phyloP scores from a whole-genome alignment of 2,329 filamentous ascomycete genomes.

The Colletotrichum sp. region DNA sequence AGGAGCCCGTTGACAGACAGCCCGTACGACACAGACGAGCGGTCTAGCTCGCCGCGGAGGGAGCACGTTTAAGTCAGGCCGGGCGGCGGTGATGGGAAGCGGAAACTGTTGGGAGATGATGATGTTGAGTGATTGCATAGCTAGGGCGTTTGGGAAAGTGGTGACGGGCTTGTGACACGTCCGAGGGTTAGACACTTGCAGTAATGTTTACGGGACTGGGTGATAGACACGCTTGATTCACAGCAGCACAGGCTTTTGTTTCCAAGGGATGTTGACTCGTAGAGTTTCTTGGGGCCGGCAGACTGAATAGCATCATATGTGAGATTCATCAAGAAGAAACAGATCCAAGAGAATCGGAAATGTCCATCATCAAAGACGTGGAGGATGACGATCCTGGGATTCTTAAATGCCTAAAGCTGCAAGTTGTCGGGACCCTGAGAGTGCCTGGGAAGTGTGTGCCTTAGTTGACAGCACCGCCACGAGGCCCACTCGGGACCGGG shows the following conservation, averaged over 20 bases:
- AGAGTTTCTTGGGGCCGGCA: neutral
- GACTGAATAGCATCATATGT: neutral
- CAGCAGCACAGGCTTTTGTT: neutral
- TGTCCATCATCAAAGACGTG: neutral
- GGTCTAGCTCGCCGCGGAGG: neutral
- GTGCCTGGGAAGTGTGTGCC: neutral
- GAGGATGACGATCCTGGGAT: neutral
- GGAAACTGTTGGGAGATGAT: neutral
- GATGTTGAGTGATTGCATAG: neutral
- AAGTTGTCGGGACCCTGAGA: neutral
- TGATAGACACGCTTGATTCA: neutral
- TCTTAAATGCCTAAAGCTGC: neutral
- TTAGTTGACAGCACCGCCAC: constrained; percentile 9
- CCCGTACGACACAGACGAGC: neutral
- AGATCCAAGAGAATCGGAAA: neutral
- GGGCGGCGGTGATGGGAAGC: neutral
- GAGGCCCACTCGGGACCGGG: neutral
- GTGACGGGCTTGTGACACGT: neutral
- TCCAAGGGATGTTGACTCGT: neutral
- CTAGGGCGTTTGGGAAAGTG: neutral
- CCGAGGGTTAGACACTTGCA: neutral
- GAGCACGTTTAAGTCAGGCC: neutral
- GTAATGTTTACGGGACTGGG: neutral
- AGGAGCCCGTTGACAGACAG: neutral
- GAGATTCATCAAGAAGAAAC: neutral